These are phyloP conservation scores for Neopestalotiopsis clavispora DNA, from an alignment of 2,329 filamentous ascomycete genomes.

Conservation along the genomic window DNA sequence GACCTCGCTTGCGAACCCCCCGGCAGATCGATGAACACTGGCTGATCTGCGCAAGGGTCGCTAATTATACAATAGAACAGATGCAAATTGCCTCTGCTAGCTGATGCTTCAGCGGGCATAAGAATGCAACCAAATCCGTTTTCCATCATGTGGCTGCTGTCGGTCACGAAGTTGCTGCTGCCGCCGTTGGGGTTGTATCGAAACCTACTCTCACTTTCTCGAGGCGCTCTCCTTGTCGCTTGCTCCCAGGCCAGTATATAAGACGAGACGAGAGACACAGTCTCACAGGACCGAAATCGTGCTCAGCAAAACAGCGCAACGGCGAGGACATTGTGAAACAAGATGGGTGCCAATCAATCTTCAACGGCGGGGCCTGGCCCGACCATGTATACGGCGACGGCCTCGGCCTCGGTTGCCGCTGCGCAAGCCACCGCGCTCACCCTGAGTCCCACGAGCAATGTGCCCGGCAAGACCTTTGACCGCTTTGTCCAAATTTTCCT, in stretches of 20 bases:
- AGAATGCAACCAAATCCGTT: neutral
- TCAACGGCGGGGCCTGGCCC: conserved; percentile 23
- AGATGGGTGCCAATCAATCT: conserved; percentile 18
- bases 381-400: conserved; percentile 26
- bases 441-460: conserved; percentile 47
- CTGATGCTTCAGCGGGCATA: neutral
- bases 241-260: neutral
- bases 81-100: neutral
- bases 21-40: conserved; percentile 1
- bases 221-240: neutral
- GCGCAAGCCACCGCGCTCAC: conserved; percentile 47
- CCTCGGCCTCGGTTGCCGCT: conserved; percentile 18
- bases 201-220: neutral
- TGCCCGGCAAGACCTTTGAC: conserved; percentile 62
- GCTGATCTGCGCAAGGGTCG: conserved; percentile 1
- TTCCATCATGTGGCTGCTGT: neutral
- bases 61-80: neutral
- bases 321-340: neutral
- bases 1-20: neutral
- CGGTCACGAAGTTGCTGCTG: neutral
- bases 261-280: neutral
- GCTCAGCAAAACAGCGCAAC: neutral
- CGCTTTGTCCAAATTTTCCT: conserved; percentile 67
- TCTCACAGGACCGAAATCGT: neutral
- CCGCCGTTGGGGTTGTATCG: neutral